Base-by-base conservation (phyloP, 75 land plant species). In the Picea glauca region DNA sequence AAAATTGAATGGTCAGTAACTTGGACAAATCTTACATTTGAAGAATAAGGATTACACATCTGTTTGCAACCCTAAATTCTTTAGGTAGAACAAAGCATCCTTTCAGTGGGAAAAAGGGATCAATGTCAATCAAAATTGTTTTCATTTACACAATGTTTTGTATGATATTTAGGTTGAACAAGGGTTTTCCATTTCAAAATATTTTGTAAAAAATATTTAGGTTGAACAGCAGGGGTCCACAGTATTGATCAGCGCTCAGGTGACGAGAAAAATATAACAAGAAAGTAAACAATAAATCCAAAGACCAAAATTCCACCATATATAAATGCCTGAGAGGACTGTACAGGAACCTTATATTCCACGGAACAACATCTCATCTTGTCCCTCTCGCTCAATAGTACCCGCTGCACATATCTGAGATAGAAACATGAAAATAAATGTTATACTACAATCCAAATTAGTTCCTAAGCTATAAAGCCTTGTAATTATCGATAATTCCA, bases 271-370 rank as follows among this genome's bases (percentile, higher is more conserved):
- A 93, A 93, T 78, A 96, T 96, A 59, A 96, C 98, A 8, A 92
- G 72, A 66, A 94, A 94, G 77, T 97, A 97, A 12, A 97, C 98
- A 60, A 95, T 58, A 66, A 93, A 97, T 17, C 99, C 99, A 17
- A 93, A 91, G 0, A 97, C 62, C 33, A 97, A 90, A 62, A 97
- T 97, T 59, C 93, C 99, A 7, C 98, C 99, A 75, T 97, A 97
- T 17, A 97, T 77, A 78, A 89, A 91, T 12, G 92, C 87, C 75
- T 94, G 99, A 11, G 99, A 90, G 35, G 92, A 81, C 5, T 88
- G 96, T 15, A 85, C 89, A 1, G 98, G 99, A 43, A 81, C 81
- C 60, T 80, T 83, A 80, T 90, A 93, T 75, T 91, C 87, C 58
- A 97, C 90, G 30, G 76, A 60, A 78, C 99, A 97, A 78, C 99